Conservation (phyloP, 2,329 filamentous ascomycete species). For the Paraphaeosphaeria sporulosa region DNA sequence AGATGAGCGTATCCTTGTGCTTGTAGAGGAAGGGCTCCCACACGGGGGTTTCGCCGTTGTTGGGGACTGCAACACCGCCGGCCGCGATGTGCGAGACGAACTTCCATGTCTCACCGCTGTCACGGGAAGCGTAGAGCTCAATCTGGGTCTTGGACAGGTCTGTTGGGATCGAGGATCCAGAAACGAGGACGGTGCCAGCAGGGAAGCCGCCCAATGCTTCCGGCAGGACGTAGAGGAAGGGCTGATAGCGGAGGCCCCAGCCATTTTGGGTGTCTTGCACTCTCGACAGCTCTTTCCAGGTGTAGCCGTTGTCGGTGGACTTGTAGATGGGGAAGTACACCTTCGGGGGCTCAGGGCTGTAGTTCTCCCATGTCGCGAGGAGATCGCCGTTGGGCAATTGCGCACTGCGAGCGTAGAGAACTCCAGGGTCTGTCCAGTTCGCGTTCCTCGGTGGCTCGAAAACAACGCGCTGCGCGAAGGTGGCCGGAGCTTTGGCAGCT, state of each 20-base stretch:
- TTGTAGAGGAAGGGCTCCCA: conserved; percentile 76
- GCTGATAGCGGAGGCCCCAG: conserved; percentile 74
- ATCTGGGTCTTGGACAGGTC: conserved; percentile 71
- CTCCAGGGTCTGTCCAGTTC: conserved; percentile 56
- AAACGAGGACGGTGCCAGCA: conserved; percentile 68
- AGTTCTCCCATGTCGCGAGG: conserved; percentile 64
- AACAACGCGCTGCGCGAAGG: conserved; percentile 48
- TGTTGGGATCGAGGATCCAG: conserved; percentile 67
- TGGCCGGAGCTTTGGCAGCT: conserved; percentile 23
- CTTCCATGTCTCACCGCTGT: conserved; percentile 68
- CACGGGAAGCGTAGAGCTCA: conserved; percentile 71
- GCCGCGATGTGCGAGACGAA: conserved; percentile 72
- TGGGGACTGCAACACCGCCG: conserved; percentile 67
- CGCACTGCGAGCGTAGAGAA: conserved; percentile 61
- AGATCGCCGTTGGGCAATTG: conserved; percentile 55
- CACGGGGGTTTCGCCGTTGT: conserved; percentile 72
- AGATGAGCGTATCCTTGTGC: conserved; percentile 66
- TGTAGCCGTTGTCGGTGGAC: conserved; percentile 56
- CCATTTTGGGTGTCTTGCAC: conserved; percentile 70
- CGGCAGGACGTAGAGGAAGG: conserved; percentile 70
- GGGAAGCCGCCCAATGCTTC: conserved; percentile 64
- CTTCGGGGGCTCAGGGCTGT: conserved; percentile 55
- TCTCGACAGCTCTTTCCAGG: conserved; percentile 69
- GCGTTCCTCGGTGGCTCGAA: conserved; percentile 53
- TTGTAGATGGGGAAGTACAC: conserved; percentile 57